Conservation (phyloP, 108 stramenopile species). For the Epithemia pelagica region DNA sequence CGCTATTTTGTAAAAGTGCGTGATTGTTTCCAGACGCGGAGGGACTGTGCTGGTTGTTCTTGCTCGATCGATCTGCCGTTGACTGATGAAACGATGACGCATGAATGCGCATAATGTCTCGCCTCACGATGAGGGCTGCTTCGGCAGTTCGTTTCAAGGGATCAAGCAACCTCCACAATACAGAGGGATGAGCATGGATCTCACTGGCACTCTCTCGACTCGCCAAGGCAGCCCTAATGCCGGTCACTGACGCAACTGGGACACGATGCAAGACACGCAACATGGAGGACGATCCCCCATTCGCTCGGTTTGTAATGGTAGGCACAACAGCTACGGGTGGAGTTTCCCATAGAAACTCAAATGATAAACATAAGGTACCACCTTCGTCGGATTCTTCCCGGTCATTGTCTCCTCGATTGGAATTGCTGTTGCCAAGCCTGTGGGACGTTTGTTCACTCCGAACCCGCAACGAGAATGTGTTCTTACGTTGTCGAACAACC, state of each 20-base stretch:
- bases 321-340: conserved; percentile 1
- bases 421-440: neutral
- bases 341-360: conserved; percentile 51
- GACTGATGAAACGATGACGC: conserved; percentile 49
- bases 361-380: conserved; percentile 44
- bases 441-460: conserved; percentile 35
- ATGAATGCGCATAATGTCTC: conserved; percentile 25
- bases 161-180: conserved; percentile 61
- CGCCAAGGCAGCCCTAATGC: conserved; percentile 45
- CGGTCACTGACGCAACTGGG: conserved; percentile 42
- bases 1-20: conserved; percentile 28
- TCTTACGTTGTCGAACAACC: conserved; percentile 61
- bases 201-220: conserved; percentile 51
- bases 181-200: conserved; percentile 52
- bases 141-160: conserved; percentile 56
- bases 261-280: conserved; percentile 56
- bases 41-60: conserved; percentile 6
- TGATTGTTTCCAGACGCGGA: conserved; percentile 16
- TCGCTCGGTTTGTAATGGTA: conserved; percentile 1
- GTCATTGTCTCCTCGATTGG: neutral
- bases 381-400: conserved; percentile 11
- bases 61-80: conserved; percentile 4
- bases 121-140: conserved; percentile 43
- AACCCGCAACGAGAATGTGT: conserved; percentile 34
- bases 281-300: no score